Base-by-base conservation (phyloP, 257 asterid genomes). In the Cordia subcordata region DNA sequence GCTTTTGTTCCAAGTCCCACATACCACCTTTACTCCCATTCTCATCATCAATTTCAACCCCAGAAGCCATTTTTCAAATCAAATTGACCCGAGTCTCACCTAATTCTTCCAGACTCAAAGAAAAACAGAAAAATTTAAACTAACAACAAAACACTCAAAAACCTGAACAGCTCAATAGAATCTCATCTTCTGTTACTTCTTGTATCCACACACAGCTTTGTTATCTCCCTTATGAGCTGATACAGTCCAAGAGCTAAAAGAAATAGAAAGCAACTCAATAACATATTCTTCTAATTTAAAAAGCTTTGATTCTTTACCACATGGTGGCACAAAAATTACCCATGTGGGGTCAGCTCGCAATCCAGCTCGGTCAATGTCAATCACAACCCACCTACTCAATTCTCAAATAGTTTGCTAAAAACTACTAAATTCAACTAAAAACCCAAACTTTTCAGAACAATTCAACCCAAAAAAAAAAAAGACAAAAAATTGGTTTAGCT, bases 1-100 rank as follows among this genome's bases (percentile, higher is more conserved):
- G 90, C 73, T 83, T 93, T 84, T 93, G 95, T 61, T 93, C 99
- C 79, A 93, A 82, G 68, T 42, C 95, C 99, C 99, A 93, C 96
- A 93, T 90, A 63, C 87, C 70, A 13, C 99, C 99, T 68, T 85
- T 90, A 16, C 67, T 76, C 52, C 76, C 94, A 68, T 47, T 44
- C 15, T 66, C 87, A 19, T 81, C 94, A 56, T 80, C 90, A 63
- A 65, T 79, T 63, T 77, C 94, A 71, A 70, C 63, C 61, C 68
- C 77, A 63, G 88, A 72, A 54, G 82, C 71, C 90, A 82, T 84
- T 73, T n/a, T 58, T 64, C 70, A 3, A 46, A 8, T 49, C 60
- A 18, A 19, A 21, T 55, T 59, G 35, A 19, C 54, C 55, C 55
- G 60, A 65, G 42, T 53, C 18, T 1, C 27, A 4, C 37, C 5